These are phyloP conservation scores for Epichloe uncinata DNA, from an alignment of 2,329 filamentous ascomycete genomes.

Conservation along the genomic window DNA sequence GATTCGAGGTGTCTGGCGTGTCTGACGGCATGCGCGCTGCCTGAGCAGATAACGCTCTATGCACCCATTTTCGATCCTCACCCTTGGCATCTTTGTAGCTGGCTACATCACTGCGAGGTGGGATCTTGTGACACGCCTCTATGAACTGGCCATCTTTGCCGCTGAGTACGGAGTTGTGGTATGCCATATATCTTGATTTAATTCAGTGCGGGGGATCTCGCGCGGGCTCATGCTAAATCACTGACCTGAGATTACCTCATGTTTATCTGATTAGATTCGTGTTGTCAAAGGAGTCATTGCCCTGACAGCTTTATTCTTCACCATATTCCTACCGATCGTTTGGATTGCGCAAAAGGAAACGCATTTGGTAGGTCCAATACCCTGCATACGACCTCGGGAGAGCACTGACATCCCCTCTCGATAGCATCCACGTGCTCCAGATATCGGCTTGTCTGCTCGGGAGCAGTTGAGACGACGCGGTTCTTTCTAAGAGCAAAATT, in stretches of 20 bases:
- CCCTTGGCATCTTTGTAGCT: constrained; percentile 96
- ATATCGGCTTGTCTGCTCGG: constrained; percentile 77
- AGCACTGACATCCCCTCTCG: background rate
- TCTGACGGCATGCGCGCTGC: constrained; percentile 31
- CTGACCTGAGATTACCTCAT: background rate
- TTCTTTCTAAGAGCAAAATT: constrained; percentile 55
- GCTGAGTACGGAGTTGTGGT: constrained; percentile 98
- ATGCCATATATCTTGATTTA: constrained; percentile 11
- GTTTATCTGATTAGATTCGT: constrained; percentile 45
- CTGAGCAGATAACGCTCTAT: constrained; percentile 46
- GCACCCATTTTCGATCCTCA: constrained; percentile 96
- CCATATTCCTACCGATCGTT: constrained; percentile 76
- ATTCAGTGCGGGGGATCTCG: background rate
- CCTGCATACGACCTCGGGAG: no score
- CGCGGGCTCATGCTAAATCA: background rate
- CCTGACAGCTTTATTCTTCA: constrained; percentile 71
- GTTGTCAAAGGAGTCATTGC: constrained; percentile 74
- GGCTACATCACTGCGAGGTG: constrained; percentile 99
- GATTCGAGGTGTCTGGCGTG: background rate
- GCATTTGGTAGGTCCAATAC: constrained; percentile 48
- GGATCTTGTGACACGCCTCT: constrained; percentile 92
- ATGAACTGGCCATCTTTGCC: constrained; percentile 93
- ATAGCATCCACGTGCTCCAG: constrained; percentile 69
- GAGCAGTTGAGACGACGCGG: constrained; percentile 90
- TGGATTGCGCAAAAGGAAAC: constrained; percentile 71